phyloP scores from a whole-genome alignment of 352 stramenopile genomes.

The Globisporangium heterothallicum region DNA sequence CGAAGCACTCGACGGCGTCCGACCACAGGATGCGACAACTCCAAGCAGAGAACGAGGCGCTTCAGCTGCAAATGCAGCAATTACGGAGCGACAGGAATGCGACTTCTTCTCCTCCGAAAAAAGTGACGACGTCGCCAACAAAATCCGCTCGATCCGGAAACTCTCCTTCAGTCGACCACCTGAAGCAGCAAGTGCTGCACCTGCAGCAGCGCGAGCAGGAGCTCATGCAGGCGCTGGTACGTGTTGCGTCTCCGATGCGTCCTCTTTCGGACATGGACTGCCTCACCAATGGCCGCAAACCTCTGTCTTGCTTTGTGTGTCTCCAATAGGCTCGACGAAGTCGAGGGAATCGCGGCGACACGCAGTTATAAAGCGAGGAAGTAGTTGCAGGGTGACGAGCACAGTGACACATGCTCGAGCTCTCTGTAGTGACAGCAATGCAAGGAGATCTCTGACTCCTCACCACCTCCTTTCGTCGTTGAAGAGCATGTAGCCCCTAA shows the following conservation, averaged over 20 bases:
- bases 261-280: too few species aligned
- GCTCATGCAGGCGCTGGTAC: constrained; percentile 74
- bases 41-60: constrained; percentile 41
- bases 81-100: not conserved
- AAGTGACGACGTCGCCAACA: constrained; percentile 14
- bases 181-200: constrained; percentile 57
- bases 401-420: too few species aligned
- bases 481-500: too few species aligned
- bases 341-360: constrained; percentile 34
- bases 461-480: too few species aligned
- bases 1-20: constrained; percentile 15
- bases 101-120: not conserved
- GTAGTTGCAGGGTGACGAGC: too few species aligned
- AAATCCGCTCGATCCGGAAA: constrained; percentile 4
- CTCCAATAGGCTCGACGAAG: constrained; percentile 38
- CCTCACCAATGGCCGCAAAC: too few species aligned
- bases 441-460: too few species aligned
- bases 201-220: constrained; percentile 75
- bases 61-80: constrained; percentile 23
- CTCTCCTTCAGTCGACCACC: constrained; percentile 20
- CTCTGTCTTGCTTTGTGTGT: not conserved
- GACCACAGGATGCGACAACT: constrained; percentile 31
- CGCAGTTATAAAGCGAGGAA: constrained; percentile 12
- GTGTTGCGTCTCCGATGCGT: constrained; percentile 5
- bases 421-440: too few species aligned